A percentile compares a stretch with the other conserved stretches of the same genome.
Evolutionary conservation across 2,329 filamentous ascomycete genomes (phyloP).

Genomic region (Acephala macrosclerotiorum): DNA sequence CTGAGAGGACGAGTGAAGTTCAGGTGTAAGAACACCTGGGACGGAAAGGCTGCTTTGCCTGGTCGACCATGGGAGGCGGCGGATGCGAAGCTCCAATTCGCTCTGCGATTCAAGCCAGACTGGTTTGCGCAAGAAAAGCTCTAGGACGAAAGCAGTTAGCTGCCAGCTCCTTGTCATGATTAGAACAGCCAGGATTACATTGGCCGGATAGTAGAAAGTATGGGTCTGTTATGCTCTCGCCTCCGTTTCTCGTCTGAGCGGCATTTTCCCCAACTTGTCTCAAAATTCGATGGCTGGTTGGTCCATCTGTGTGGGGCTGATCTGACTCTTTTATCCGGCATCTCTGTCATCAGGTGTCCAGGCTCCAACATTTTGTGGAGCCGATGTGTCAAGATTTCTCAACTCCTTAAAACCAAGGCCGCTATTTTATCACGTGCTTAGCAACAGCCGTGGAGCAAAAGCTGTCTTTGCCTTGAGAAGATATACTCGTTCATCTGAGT

Average conservation of each 20-base stretch:
- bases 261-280: constrained; percentile 17
- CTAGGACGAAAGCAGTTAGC: constrained; percentile 11
- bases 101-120: constrained; percentile 12
- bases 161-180: background rate
- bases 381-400: too few relatives aligned
- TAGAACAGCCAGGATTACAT: constrained; percentile 1
- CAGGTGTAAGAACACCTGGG: constrained; percentile 25
- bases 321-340: background rate
- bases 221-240: background rate
- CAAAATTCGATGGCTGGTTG: constrained; percentile 14
- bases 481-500: too few relatives aligned
- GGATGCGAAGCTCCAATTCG: constrained; percentile 19
- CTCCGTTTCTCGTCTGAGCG: background rate
- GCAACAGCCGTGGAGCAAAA: too few relatives aligned
- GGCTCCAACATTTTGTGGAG: background rate
- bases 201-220: background rate
- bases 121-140: constrained; percentile 11
- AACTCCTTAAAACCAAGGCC: too few relatives aligned
- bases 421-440: too few relatives aligned
- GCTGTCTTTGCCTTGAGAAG: too few relatives aligned
- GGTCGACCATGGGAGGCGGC: constrained; percentile 23
- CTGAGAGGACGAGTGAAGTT: constrained; percentile 17
- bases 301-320: background rate
- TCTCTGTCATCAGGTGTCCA: background rate
- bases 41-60: constrained; percentile 26